These are phyloP conservation scores for Arthrinium phaeospermum DNA, from an alignment of 2,329 filamentous ascomycete genomes.

Conservation along the genomic window DNA sequence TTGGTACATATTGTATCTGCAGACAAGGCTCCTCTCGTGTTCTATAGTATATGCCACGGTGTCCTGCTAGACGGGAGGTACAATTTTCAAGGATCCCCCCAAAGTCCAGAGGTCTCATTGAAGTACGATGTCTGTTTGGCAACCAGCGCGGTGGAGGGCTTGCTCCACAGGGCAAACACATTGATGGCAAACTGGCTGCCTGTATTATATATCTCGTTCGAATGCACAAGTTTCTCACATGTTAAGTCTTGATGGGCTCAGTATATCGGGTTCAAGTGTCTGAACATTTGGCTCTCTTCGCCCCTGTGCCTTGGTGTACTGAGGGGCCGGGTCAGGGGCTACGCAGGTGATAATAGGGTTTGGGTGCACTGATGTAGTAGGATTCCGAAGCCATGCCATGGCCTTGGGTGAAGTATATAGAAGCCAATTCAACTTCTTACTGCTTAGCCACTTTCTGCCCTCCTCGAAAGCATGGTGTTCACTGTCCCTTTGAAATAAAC, in stretches of 20 bases:
- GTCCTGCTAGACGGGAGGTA: background rate
- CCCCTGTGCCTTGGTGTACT: background rate
- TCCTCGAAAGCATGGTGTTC: no score
- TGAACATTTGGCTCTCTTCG: background rate
- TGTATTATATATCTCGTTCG: background rate
- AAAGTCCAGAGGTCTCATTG: background rate
- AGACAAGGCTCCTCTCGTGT: background rate
- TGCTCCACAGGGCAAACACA: background rate
- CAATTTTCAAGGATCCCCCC: no score
- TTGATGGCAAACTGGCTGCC: no score
- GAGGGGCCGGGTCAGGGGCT: no score
- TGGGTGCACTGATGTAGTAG: no score
- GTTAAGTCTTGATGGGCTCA: background rate
- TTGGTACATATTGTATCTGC: slow-evolving; percentile 6
- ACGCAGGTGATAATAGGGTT: no score
- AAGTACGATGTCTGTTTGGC: background rate
- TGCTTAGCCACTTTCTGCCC: background rate
- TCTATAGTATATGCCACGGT: background rate
- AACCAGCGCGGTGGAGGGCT: background rate
- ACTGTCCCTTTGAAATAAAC: no score
- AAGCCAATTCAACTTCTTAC: background rate
- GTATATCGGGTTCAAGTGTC: background rate
- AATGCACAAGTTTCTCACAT: background rate
- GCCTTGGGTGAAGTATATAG: background rate
- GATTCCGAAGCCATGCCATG: background rate